phyloP scores from a whole-genome alignment of 78 protist species.

The Dictyostelium intermedium region DNA sequence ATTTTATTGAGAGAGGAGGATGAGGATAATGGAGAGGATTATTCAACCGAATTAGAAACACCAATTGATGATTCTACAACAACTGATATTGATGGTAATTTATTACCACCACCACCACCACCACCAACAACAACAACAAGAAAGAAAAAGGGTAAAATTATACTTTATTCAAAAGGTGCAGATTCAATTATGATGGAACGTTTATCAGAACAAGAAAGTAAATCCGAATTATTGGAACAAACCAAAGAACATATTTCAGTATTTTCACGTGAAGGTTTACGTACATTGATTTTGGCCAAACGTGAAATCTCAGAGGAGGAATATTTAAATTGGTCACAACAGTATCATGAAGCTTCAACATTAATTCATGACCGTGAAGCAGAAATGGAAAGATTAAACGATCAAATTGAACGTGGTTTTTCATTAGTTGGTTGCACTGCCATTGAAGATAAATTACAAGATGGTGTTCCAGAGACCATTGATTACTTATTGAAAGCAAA shows the following conservation, averaged over 20 bases:
- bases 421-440: conserved; percentile 88
- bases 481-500: conserved; percentile 29
- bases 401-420: conserved; percentile 79
- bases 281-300: conserved; percentile 88
- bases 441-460: conserved; percentile 92
- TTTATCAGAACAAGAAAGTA: background rate
- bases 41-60: background rate
- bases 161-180: conserved; percentile 68
- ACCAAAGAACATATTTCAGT: conserved; percentile 22
- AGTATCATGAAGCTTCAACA: conserved; percentile 32
- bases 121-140: background rate
- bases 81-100: background rate
- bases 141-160: background rate
- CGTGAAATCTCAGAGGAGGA: conserved; percentile 61
- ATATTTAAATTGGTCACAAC: conserved; percentile 32
- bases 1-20: conserved; percentile 27
- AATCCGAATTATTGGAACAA: background rate
- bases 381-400: conserved; percentile 13
- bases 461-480: conserved; percentile 89
- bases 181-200: conserved; percentile 60
- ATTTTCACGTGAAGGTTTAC: conserved; percentile 84
- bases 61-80: background rate
- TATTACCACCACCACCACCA: background rate
- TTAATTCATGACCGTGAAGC: conserved; percentile 19
- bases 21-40: background rate